Percentiles rank a stretch among this genome's conserved stretches.
Evolutionary conservation across 2,329 filamentous ascomycete species (phyloP).

Genomic region (Thelonectria discophora): DNA sequence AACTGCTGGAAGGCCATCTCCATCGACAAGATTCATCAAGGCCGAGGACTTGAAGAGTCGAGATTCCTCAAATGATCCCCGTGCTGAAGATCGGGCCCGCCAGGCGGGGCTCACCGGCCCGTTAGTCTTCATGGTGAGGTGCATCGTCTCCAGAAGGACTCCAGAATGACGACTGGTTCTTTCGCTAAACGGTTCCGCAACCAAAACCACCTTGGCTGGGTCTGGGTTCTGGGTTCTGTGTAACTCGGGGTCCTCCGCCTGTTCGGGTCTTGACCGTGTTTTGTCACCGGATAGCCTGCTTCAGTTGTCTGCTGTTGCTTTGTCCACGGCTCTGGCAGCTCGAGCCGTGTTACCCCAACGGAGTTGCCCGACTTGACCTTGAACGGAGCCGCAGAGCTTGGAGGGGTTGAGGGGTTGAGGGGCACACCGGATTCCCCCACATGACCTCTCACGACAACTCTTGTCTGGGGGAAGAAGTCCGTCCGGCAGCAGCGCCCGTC

Average conservation of each 20-base stretch:
- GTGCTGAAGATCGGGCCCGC: constrained; percentile 37
- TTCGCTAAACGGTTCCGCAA: constrained; percentile 22
- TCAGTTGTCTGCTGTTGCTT: not conserved
- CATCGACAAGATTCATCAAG: constrained; percentile 16
- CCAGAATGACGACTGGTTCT: constrained; percentile 38
- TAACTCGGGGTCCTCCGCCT: constrained; percentile 18
- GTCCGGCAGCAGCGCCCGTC: constrained; percentile 33
- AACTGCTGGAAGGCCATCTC: constrained; percentile 12
- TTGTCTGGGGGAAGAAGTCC: constrained; percentile 30
- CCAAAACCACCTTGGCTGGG: not conserved
- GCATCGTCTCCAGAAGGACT: constrained; percentile 30
- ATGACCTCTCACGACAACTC: constrained; percentile 35
- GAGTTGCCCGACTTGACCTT: constrained; percentile 20
- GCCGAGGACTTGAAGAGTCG: constrained; percentile 16
- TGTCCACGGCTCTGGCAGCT: not conserved
- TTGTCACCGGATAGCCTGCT: not conserved
- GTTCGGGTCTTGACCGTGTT: not conserved
- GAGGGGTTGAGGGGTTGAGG: constrained; percentile 21
- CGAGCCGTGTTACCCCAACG: constrained; percentile 6
- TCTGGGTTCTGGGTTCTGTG: constrained; percentile 7
- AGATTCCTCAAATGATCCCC: constrained; percentile 25
- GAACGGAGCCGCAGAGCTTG: constrained; percentile 27
- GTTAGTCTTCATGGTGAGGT: constrained; percentile 29
- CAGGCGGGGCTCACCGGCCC: constrained; percentile 36
- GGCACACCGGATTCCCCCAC: constrained; percentile 36